Evolutionary conservation across 129 eudicot genomes (phyloP), one percentile per base, ranked within the genome.

Genomic region (Apium graveolens): DNA sequence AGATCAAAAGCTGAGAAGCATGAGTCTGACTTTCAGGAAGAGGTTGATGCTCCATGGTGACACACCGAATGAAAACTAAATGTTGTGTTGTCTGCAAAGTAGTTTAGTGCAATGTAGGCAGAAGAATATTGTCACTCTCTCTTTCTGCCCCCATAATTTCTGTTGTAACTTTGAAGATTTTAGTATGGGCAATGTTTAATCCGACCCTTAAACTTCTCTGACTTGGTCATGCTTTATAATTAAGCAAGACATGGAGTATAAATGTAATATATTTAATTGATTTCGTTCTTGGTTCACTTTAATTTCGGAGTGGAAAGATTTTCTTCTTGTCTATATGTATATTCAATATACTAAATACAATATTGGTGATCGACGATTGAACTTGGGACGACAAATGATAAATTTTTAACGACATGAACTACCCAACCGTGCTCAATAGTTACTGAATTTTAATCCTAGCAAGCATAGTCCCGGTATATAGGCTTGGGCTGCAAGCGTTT

Each of bases 31-130:
- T 90, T 92, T 66, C 89, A 84, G 79, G 86, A 90, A 76, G 87
- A 84, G 85, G 93, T 88, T 70, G 68, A 86, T 80, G 96, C 85
- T 62, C 85, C 92, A 10, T 88, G 91, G 91, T 90, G 83, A 78
- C 29, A 44, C 7, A 43, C 76, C 7, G 4, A 13, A 12, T 6
- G 8, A 11, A 20, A 0, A 7, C 32, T 20, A 73, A 27, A 5
- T 26, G 12, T 44, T 43, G 48, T 13, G 46, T 27, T 43, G 20
- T 73, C 21, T 53, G 26, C 60, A 26, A 29, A 32, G 34, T 70
- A 66, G 27, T 27, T 9, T 79, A 65, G 80, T 49, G 5, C 46
- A 35, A 69, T n/a, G 55, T 77, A 65, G 60, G 71, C 16, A 24
- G 41, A 62, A 63, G 60, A 13, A 3, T 2, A 29, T 32, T 34